Percentiles rank a stretch among this genome's conserved stretches.
These are phyloP conservation scores for Leccinum subgranulosum DNA, from an alignment of 768 basidiomycete genomes.

Conservation along the genomic window DNA sequence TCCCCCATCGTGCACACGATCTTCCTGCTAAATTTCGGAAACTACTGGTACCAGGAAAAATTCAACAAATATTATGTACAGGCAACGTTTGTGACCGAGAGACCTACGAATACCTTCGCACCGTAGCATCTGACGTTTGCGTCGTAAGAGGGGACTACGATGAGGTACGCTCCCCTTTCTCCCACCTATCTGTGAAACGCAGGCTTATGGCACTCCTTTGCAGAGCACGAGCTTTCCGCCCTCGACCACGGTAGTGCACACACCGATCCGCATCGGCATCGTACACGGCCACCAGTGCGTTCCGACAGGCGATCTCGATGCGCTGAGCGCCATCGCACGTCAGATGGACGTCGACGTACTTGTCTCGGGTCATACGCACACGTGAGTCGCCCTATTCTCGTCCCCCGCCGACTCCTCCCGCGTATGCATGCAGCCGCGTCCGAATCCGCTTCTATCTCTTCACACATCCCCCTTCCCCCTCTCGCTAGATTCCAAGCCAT, in stretches of 20 bases:
- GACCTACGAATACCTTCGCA: constrained; percentile 93
- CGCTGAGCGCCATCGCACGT: constrained; percentile 81
- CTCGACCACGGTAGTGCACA: constrained; percentile 75
- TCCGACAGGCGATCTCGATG: constrained; percentile 88
- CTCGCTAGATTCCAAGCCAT: constrained; percentile 82
- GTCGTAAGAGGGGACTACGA: constrained; percentile 95
- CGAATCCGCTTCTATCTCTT: neutral
- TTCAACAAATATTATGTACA: constrained; percentile 95
- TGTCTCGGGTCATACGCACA: constrained; percentile 90
- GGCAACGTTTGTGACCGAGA: constrained; percentile 98
- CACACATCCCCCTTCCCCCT: neutral
- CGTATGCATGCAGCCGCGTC: neutral
- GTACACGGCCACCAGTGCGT: constrained; percentile 94
- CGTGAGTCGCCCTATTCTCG: constrained; percentile 47
- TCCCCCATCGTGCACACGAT: constrained; percentile 87
- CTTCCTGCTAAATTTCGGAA: constrained; percentile 97
- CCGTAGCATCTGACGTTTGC: constrained; percentile 90
- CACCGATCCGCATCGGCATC: constrained; percentile 86
- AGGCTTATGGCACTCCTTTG: neutral
- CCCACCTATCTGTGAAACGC: neutral
- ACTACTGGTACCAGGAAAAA: constrained; percentile 92
- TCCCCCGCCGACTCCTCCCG: neutral
- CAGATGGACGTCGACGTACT: constrained; percentile 99
- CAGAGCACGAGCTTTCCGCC: constrained; percentile 73
- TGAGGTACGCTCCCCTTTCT: constrained; percentile 54